These are phyloP conservation scores for Dryas octopetala DNA, from an alignment of 306 rosid species.

Conservation along the genomic window DNA sequence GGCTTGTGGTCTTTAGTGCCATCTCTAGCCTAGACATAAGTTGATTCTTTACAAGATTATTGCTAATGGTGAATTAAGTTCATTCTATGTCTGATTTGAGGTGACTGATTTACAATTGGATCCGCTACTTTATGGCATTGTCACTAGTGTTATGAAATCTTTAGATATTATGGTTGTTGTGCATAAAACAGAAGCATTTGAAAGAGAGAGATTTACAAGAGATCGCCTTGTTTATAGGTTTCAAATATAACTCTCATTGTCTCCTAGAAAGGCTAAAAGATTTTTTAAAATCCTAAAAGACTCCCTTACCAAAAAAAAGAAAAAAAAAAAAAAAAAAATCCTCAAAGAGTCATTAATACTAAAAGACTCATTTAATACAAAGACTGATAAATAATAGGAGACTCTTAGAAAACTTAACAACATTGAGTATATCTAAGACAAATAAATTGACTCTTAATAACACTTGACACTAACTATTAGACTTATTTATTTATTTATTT, in stretches of 20 bases:
- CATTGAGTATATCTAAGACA: no score
- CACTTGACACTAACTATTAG: no score
- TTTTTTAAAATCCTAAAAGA: no score
- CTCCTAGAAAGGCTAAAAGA: neutral
- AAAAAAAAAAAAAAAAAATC: no score
- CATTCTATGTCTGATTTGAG: neutral
- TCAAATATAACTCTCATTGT: no score
- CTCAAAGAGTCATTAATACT: no score
- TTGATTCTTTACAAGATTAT: neutral
- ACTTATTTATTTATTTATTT: no score
- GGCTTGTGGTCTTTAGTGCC: neutral
- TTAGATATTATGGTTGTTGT: neutral
- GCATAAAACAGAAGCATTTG: neutral
- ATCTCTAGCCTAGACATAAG: neutral
- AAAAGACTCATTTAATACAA: no score
- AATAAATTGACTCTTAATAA: no score
- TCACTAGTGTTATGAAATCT: neutral
- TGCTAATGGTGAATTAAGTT: neutral
- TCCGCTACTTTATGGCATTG: neutral
- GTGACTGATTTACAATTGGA: neutral
- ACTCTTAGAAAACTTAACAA: no score
- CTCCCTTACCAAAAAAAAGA: no score
- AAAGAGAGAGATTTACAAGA: neutral
- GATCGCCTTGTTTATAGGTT: neutral
- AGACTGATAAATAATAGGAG: no score